Percentiles rank a stretch among this genome's conserved stretches.
Conservation (phyloP, 2,329 filamentous ascomycete genomes). For the Sclerotinia minor region DNA sequence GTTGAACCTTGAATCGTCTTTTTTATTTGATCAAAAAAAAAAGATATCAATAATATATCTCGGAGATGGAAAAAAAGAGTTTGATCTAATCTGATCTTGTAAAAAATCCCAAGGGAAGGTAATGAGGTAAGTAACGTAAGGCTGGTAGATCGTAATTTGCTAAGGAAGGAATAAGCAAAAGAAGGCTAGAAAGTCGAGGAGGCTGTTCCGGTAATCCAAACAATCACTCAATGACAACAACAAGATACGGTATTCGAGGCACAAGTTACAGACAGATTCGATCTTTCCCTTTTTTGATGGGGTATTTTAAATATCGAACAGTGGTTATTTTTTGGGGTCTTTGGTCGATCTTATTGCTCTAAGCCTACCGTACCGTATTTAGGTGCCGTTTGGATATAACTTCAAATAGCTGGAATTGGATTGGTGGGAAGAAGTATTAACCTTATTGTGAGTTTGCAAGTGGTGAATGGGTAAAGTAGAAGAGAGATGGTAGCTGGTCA, state of each 20-base stretch:
- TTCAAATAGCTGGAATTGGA: not conserved
- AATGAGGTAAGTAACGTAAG: slow-evolving; percentile 1
- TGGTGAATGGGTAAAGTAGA: not conserved
- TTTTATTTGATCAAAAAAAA: not conserved
- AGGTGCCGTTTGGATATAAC: not conserved
- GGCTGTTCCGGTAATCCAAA: not conserved
- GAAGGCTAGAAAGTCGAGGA: not conserved
- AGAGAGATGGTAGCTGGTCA: not conserved
- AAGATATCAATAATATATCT: too few species aligned
- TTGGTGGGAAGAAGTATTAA: not conserved
- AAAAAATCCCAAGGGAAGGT: not conserved
- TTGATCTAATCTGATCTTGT: slow-evolving; percentile 3
- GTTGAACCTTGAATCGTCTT: not conserved
- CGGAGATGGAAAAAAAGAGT: too few species aligned
- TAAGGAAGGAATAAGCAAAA: not conserved
- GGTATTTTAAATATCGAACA: not conserved
- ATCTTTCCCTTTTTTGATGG: not conserved
- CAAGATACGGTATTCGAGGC: not conserved
- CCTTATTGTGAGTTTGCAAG: not conserved
- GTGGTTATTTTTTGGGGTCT: too few species aligned
- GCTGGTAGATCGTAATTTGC: not conserved
- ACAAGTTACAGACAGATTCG: not conserved
- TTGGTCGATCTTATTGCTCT: not conserved
- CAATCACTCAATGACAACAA: not conserved
- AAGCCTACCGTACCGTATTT: too few species aligned